Conservation (phyloP, 306 rosid species). For the Pyrus betulifolia region DNA sequence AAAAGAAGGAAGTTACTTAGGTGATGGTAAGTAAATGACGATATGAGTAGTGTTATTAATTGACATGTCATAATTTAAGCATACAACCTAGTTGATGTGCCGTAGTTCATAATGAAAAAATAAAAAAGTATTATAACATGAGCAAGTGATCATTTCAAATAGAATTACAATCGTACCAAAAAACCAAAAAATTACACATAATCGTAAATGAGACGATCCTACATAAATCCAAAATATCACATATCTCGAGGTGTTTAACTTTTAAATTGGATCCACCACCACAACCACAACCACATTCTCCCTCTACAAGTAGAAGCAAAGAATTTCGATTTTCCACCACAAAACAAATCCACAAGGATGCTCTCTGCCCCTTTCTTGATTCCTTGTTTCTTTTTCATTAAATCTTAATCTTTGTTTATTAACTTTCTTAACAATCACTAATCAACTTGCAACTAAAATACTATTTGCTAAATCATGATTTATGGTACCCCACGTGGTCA, state of each 20-base stretch:
- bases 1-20: not conserved
- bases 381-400: slow-evolving; percentile 6
- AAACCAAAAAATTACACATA: not conserved
- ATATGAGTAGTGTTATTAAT: too few species aligned
- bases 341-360: not conserved
- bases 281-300: slow-evolving; percentile 24
- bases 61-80: not conserved
- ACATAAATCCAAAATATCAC: slow-evolving; percentile 14
- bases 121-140: too few species aligned
- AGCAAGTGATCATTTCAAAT: not conserved
- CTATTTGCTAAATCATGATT: not conserved
- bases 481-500: slow-evolving; percentile 44
- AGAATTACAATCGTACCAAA: slow-evolving; percentile 18
- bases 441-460: slow-evolving; percentile 25
- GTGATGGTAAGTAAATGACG: not conserved
- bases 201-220: not conserved
- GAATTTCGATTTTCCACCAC: slow-evolving; percentile 21
- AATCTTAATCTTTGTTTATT: not conserved
- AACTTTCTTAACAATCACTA: slow-evolving; percentile 13
- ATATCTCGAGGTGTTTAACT: slow-evolving; percentile 4
- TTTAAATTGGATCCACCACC: slow-evolving; percentile 7
- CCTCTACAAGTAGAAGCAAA: slow-evolving; percentile 4
- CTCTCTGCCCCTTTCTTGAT: slow-evolving; percentile 9
- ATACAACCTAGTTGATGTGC: not conserved
- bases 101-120: not conserved